Evolutionary conservation across 78 protist species (phyloP), one percentile per base, ranked within the genome.

Genomic region (Cyanophora paradoxa): DNA sequence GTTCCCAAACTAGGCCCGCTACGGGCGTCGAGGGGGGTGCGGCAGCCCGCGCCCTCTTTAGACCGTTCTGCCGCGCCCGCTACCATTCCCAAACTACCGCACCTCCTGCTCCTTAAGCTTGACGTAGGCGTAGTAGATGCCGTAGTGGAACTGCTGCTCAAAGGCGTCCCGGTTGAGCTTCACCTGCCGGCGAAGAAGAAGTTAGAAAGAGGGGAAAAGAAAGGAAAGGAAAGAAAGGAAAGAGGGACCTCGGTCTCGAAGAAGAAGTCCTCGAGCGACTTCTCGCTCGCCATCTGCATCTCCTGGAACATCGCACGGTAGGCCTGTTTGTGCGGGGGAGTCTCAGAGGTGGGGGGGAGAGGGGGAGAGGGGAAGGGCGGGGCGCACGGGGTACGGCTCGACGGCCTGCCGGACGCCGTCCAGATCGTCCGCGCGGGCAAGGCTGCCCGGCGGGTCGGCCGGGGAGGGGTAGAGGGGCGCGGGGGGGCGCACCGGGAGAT

Each of bases 91-190:
- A n/a, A n/a, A n/a, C n/a, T n/a, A n/a, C n/a, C n/a, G n/a, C n/a
- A n/a, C n/a, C n/a, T 62, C 88, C 56, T 95, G 98, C 82, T 95
- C 98, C 88, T 88, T 93, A 62, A 95, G 90, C 78, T 84, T 77
- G 42, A 86, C 41, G 54, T 62, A 90, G 34, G 95, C 81, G 66
- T 91, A 96, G 88, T 90, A 93, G 50, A 82, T 72, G 71, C 95
- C 97, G 73, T 77, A 91, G 64, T 89, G 88, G 89, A 84, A 92
- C 74, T 92, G 96, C 67, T 75, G 79, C 85, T 81, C 74, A 70
- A 96, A 88, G 24, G 96, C 84, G 71, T 37, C 37, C 67, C 54
- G 64, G 88, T 86, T 76, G 40, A 94, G 79, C 39, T 82, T 26
- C 11, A 85, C 86, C 76, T 83, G 33, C 26, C 10, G 22, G 8